Evolutionary conservation across 2,329 filamentous ascomycete genomes (phyloP).

Genomic region (Cephalotrichum gorgonifer): DNA sequence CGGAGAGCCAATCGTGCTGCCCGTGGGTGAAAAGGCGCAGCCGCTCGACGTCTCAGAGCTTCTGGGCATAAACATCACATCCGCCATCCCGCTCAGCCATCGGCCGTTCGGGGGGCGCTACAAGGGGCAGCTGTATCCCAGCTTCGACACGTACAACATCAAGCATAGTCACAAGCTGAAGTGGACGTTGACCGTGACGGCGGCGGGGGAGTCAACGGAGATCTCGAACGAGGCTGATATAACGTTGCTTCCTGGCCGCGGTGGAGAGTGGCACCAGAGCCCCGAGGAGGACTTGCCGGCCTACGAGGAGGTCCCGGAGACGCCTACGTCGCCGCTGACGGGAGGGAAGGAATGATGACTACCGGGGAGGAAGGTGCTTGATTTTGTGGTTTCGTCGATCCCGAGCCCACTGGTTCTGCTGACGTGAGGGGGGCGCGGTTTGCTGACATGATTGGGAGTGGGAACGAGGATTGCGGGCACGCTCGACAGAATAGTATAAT

Average conservation of each 20-base stretch:
- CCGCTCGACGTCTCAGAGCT: conserved; percentile 6
- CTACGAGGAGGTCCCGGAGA: neutral
- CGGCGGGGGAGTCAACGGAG: neutral
- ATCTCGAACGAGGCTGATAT: neutral
- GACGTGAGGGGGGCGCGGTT: too few species aligned
- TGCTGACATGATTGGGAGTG: too few species aligned
- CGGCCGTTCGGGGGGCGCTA: neutral
- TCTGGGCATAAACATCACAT: conserved; percentile 2
- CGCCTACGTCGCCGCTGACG: neutral
- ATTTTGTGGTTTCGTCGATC: too few species aligned
- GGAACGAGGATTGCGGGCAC: too few species aligned
- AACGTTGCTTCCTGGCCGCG: neutral
- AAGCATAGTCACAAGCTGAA: conserved; percentile 11
- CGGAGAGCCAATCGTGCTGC: conserved; percentile 3
- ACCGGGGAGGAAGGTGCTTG: too few species aligned
- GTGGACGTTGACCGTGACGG: conserved; percentile 10
- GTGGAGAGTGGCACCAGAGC: neutral
- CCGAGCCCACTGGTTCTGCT: too few species aligned
- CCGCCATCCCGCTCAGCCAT: neutral
- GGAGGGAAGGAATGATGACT: too few species aligned
- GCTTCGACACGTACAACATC: conserved; percentile 16
- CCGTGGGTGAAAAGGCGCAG: conserved; percentile 2
- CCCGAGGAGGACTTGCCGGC: neutral
- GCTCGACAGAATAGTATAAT: too few species aligned
- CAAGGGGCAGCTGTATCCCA: conserved; percentile 8